Percentiles rank a stretch among this genome's conserved stretches.
These are phyloP conservation scores for Corylus avellana DNA, from an alignment of 306 rosid species.

Conservation along the genomic window DNA sequence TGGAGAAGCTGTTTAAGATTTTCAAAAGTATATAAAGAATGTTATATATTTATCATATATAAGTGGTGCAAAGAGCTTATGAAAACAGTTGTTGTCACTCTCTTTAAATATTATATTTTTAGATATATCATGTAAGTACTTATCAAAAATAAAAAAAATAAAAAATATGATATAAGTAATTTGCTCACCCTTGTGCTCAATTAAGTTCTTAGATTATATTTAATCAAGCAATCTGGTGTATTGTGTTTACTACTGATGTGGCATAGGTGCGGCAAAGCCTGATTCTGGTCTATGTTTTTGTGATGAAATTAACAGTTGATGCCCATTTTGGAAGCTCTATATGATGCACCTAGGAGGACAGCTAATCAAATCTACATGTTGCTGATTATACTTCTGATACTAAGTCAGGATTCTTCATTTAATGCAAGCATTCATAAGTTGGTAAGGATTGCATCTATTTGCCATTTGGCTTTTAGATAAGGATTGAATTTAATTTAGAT, in stretches of 20 bases:
- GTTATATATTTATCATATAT: slow-evolving; percentile 8
- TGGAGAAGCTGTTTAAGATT: slow-evolving; percentile 35
- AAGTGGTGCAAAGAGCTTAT: slow-evolving; percentile 22
- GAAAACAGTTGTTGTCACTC: slow-evolving; percentile 1
- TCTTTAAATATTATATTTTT: slow-evolving; percentile 10
- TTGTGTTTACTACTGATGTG: slow-evolving; percentile 13
- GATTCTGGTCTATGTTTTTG: slow-evolving; percentile 24
- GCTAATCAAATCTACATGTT: slow-evolving; percentile 97
- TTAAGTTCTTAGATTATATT: slow-evolving; percentile 16
- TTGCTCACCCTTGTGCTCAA: slow-evolving; percentile 1
- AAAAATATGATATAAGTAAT: slow-evolving; percentile 22
- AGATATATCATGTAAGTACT: slow-evolving; percentile 21
- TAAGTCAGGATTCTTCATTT: slow-evolving; percentile 97
- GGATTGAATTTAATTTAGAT: slow-evolving; percentile 34
- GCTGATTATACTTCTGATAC: slow-evolving; percentile 91
- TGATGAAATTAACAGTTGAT: slow-evolving; percentile 71
- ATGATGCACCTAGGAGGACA: slow-evolving; percentile 77
- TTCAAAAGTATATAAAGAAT: slow-evolving; percentile 17
- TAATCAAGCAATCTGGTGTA: slow-evolving; percentile 7
- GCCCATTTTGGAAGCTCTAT: slow-evolving; percentile 95
- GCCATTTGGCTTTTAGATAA: slow-evolving; percentile 11
- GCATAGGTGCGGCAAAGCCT: background rate
- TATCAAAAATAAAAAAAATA: background rate
- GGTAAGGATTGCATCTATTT: slow-evolving; percentile 46
- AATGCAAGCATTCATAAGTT: slow-evolving; percentile 96